Conservation (phyloP, 208 protist genomes). For the Trypanosomatidae sp. region DNA sequence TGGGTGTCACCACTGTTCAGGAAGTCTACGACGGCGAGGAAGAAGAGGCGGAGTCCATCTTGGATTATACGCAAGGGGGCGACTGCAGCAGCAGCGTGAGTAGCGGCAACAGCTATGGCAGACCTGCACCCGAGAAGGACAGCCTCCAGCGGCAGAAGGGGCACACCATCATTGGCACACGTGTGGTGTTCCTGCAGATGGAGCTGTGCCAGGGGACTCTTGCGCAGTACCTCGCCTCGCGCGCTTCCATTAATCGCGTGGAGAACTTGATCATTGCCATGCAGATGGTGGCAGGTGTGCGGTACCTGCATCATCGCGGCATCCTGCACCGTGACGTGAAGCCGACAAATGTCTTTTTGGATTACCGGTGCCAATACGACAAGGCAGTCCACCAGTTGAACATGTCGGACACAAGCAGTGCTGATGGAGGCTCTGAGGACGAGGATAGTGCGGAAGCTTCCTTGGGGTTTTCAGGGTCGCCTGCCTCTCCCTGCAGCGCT, state of each 20-base stretch:
- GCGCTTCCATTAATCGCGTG: constrained; percentile 53
- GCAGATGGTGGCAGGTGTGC: constrained; percentile 61
- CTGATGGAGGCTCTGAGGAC: neutral
- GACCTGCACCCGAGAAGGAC: no score
- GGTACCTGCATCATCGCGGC: constrained; percentile 65
- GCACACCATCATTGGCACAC: constrained; percentile 39
- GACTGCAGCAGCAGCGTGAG: neutral
- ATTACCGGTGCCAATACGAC: constrained; percentile 66
- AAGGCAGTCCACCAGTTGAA: constrained; percentile 1
- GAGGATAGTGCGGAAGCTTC: neutral
- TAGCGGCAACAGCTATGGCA: neutral
- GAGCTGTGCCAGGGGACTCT: constrained; percentile 85
- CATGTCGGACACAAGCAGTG: constrained; percentile 4
- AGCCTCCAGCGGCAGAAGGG: neutral
- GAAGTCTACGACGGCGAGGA: neutral
- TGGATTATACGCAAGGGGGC: neutral
- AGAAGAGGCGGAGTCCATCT: neutral
- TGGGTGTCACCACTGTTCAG: neutral
- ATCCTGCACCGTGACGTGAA: constrained; percentile 88
- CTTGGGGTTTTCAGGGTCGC: neutral
- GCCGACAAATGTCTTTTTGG: constrained; percentile 84
- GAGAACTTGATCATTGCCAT: constrained; percentile 80
- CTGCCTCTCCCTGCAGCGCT: neutral
- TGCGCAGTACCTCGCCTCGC: constrained; percentile 51
- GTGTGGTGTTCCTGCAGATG: constrained; percentile 87